Evolutionary conservation across 2,329 filamentous ascomycete genomes (phyloP).

Genomic region (Verticillium klebahnii): DNA sequence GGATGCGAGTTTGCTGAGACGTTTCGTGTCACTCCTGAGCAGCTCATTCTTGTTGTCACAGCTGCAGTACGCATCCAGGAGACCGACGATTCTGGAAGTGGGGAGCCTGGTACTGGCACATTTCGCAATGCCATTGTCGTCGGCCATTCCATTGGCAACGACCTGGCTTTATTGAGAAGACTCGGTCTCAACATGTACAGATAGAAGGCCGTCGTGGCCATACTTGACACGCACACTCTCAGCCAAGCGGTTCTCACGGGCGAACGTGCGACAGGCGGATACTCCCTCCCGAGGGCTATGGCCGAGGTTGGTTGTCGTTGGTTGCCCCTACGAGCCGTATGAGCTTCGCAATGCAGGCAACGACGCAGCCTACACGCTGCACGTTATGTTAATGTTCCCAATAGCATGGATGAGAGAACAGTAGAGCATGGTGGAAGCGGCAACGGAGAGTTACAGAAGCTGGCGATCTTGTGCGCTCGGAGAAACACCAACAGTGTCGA

Average conservation of each 20-base stretch:
- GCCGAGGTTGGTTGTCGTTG: background rate
- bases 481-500: too few species aligned
- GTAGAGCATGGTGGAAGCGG: background rate
- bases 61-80: background rate
- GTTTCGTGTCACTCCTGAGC: background rate
- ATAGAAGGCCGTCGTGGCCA: background rate
- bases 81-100: background rate
- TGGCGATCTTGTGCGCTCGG: too few species aligned
- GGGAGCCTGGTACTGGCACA: background rate
- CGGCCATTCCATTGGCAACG: background rate
- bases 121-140: background rate
- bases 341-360: background rate
- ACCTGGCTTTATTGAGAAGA: background rate
- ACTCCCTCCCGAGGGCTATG: background rate
- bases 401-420: background rate
- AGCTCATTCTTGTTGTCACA: background rate
- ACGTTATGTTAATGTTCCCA: background rate
- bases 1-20: background rate
- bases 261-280: background rate
- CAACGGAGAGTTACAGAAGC: too few species aligned
- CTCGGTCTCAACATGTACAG: background rate
- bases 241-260: background rate
- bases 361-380: background rate
- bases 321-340: background rate
- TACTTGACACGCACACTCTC: background rate